Evolutionary conservation across 2,329 filamentous ascomycete genomes (phyloP).

Genomic region (Ophiognomonia clavigignenti-juglandacearum): DNA sequence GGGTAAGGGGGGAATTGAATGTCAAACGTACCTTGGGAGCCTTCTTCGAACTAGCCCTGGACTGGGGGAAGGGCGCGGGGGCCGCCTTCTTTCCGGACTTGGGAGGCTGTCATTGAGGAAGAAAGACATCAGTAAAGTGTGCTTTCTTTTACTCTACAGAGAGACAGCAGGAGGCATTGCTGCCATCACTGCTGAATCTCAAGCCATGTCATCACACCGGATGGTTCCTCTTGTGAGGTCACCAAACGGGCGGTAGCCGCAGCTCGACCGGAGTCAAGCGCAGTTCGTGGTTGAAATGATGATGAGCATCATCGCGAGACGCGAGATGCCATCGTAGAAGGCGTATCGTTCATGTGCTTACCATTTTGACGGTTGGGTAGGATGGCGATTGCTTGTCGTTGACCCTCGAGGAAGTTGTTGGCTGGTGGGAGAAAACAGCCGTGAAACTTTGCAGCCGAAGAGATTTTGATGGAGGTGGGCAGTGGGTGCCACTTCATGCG

Average conservation of each 20-base stretch:
- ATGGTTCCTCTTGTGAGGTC: slow-evolving; percentile 30
- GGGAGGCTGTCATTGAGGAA: slow-evolving; percentile 99
- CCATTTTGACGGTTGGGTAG: slow-evolving; percentile 52
- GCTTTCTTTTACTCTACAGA: slow-evolving; percentile 94
- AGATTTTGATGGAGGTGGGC: slow-evolving; percentile 15
- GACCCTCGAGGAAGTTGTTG: slow-evolving; percentile 22
- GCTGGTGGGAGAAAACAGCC: slow-evolving; percentile 8
- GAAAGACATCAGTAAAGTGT: slow-evolving; percentile 91
- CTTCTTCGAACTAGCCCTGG: slow-evolving; percentile 89
- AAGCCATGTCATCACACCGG: slow-evolving; percentile 62
- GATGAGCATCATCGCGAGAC: slow-evolving; percentile 8
- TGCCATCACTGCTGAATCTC: slow-evolving; percentile 49
- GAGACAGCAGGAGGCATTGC: slow-evolving; percentile 52
- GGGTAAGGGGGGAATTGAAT: background rate
- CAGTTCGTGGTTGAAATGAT: slow-evolving; percentile 16
- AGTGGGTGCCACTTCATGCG: background rate
- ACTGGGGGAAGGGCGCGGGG: slow-evolving; percentile 91
- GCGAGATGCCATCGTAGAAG: slow-evolving; percentile 14
- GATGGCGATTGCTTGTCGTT: slow-evolving; percentile 40
- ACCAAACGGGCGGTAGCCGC: slow-evolving; percentile 37
- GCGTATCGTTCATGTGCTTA: slow-evolving; percentile 46
- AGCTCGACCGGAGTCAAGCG: slow-evolving; percentile 29
- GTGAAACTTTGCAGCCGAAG: background rate
- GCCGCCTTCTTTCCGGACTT: slow-evolving; percentile 98
- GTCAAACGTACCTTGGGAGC: slow-evolving; percentile 75